A percentile compares a stretch with the other conserved stretches of the same genome.
Conservation (phyloP, 169 alveolate species). For the Eimeria falciformis region DNA sequence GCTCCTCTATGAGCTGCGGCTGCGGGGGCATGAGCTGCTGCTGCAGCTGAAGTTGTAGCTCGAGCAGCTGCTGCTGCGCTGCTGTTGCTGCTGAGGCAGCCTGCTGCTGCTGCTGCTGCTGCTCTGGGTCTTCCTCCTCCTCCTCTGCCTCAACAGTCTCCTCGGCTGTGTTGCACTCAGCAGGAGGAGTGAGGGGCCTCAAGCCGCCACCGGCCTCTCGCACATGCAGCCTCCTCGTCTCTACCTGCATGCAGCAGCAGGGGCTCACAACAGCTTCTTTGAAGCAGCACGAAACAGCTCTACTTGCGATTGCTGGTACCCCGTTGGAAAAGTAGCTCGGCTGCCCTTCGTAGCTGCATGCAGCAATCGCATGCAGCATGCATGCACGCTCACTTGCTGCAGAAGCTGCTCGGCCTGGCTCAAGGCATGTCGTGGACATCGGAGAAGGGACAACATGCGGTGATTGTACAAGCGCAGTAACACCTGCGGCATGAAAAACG, state of each 20-base stretch:
- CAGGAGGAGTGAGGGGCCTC: background rate
- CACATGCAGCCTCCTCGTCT: conserved; percentile 62
- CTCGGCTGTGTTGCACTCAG: conserved; percentile 29
- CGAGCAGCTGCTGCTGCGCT: conserved; percentile 10
- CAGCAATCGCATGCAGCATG: conserved; percentile 4
- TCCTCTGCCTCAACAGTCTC: conserved; percentile 41
- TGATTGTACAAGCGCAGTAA: conserved; percentile 70
- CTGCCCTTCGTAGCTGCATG: background rate
- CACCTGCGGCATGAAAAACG: conserved; percentile 52
- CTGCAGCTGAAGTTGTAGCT: conserved; percentile 41
- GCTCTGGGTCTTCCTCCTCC: conserved; percentile 30
- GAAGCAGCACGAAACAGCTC: no score
- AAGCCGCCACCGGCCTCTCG: conserved; percentile 39
- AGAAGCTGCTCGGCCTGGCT: conserved; percentile 67
- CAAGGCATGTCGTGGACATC: conserved; percentile 75
- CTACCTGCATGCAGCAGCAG: conserved; percentile 59
- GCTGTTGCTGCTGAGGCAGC: no score
- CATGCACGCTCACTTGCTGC: conserved; percentile 49
- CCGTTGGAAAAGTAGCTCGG: no score
- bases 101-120: conserved; percentile 48
- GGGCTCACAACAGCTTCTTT: no score
- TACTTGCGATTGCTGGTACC: no score
- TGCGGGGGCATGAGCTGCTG: conserved; percentile 50
- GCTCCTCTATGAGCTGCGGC: conserved; percentile 2
- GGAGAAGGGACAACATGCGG: conserved; percentile 78